phyloP scores from a whole-genome alignment of 176 grass and related monocot genomes.

The Cenchrus purpureus region DNA sequence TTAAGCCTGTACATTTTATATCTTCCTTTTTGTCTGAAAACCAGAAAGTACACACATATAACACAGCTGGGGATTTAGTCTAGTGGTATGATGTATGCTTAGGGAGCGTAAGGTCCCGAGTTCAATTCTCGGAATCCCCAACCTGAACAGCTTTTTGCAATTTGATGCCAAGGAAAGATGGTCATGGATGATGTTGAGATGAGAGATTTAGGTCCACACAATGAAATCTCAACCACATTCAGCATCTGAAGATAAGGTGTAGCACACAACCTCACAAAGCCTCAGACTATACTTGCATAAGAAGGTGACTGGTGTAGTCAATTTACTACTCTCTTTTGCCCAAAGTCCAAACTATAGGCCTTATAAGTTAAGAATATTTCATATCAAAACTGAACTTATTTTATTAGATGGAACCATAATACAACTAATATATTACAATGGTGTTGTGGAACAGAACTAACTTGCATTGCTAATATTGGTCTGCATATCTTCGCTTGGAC shows the following conservation, averaged over 20 bases:
- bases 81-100: slow-evolving; percentile 57
- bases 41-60: background rate
- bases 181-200: slow-evolving; percentile 3
- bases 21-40: background rate
- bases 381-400: background rate
- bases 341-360: background rate
- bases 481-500: background rate
- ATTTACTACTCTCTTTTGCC: background rate
- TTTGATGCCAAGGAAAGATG: background rate
- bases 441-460: background rate
- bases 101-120: slow-evolving; percentile 47
- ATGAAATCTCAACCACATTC: slow-evolving; percentile 21
- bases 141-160: background rate
- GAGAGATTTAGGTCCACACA: background rate
- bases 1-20: background rate
- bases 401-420: background rate
- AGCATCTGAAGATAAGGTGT: background rate
- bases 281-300: background rate
- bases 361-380: background rate
- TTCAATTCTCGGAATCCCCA: slow-evolving; percentile 49
- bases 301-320: background rate
- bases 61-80: slow-evolving; percentile 45
- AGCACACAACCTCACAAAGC: background rate
- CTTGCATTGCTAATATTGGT: background rate
- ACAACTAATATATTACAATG: background rate